Evolutionary conservation across 108 stramenopile species (phyloP).

Genomic region (Conticribra guillardii): DNA sequence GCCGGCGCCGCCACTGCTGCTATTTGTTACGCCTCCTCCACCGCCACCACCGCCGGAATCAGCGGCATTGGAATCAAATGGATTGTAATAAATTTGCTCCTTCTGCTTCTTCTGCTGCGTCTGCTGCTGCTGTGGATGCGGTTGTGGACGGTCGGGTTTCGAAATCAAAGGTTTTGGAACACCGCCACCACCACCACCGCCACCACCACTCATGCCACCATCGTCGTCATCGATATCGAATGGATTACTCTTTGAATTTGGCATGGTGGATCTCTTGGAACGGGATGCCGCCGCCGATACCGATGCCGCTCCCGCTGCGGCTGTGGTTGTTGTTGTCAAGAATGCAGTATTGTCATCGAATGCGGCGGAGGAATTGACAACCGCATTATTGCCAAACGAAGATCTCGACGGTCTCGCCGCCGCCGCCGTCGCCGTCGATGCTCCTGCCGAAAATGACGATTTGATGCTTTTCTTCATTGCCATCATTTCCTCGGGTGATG

Average conservation of each 20-base stretch:
- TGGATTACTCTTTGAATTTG: slow-evolving; percentile 17
- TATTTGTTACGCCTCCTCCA: not conserved
- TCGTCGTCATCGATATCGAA: slow-evolving; percentile 21
- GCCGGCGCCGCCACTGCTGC: not conserved
- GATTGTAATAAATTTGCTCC: slow-evolving; percentile 2
- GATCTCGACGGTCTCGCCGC: too few species aligned
- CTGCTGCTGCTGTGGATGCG: not conserved
- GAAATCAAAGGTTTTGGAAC: slow-evolving; percentile 12
- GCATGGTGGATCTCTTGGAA: not conserved
- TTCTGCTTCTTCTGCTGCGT: not conserved
- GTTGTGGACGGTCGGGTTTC: slow-evolving; percentile 6
- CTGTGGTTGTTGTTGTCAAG: too few species aligned
- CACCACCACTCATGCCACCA: slow-evolving; percentile 1
- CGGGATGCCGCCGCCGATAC: not conserved
- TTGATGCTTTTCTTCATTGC: too few species aligned
- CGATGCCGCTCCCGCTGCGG: too few species aligned
- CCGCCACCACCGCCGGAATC: not conserved
- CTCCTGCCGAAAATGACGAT: too few species aligned
- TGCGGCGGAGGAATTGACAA: too few species aligned
- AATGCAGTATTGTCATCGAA: too few species aligned
- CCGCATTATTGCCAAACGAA: too few species aligned
- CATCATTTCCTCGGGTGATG: too few species aligned
- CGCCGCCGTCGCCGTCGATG: too few species aligned
- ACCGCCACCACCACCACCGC: not conserved
- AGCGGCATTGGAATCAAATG: slow-evolving; percentile 11